These are phyloP conservation scores for Aspergillus asperescens DNA, from an alignment of 495 filamentous ascomycete genomes.

Conservation along the genomic window DNA sequence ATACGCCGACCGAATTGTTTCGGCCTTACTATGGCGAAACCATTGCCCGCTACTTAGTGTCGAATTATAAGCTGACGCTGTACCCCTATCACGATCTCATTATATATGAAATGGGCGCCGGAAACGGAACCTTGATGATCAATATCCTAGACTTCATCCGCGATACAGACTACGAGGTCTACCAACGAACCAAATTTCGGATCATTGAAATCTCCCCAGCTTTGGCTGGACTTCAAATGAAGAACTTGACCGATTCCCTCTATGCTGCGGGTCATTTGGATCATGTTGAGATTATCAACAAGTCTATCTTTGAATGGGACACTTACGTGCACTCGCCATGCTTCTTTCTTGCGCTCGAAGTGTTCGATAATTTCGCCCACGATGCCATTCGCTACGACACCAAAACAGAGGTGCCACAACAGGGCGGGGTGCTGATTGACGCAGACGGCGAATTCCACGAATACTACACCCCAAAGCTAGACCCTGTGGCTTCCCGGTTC, in stretches of 20 bases:
- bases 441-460: constrained; percentile 85
- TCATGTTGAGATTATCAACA: constrained; percentile 90
- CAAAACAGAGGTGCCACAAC: constrained; percentile 66
- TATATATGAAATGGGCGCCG: constrained; percentile 98
- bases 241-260: constrained; percentile 59
- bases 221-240: constrained; percentile 71
- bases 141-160: constrained; percentile 98
- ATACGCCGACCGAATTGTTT: constrained; percentile 96
- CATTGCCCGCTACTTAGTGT: constrained; percentile 86
- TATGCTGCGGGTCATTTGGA: constrained; percentile 66
- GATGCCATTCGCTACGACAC: constrained; percentile 86
- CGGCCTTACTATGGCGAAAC: constrained; percentile 95
- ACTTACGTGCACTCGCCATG: constrained; percentile 79
- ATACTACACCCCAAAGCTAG: constrained; percentile 74
- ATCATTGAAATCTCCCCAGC: constrained; percentile 89
- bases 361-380: constrained; percentile 98
- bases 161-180: constrained; percentile 81
- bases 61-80: constrained; percentile 89
- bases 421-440: constrained; percentile 84
- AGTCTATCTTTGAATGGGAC: constrained; percentile 91
- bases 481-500: constrained; percentile 79
- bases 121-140: constrained; percentile 95
- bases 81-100: constrained; percentile 96
- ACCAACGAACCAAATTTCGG: constrained; percentile 87
- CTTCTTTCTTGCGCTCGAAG: constrained; percentile 97